Percentiles rank a stretch among this genome's conserved stretches.
Evolutionary conservation across 1,139 yeast genomes (phyloP).

Genomic region (Taphrina betulina): DNA sequence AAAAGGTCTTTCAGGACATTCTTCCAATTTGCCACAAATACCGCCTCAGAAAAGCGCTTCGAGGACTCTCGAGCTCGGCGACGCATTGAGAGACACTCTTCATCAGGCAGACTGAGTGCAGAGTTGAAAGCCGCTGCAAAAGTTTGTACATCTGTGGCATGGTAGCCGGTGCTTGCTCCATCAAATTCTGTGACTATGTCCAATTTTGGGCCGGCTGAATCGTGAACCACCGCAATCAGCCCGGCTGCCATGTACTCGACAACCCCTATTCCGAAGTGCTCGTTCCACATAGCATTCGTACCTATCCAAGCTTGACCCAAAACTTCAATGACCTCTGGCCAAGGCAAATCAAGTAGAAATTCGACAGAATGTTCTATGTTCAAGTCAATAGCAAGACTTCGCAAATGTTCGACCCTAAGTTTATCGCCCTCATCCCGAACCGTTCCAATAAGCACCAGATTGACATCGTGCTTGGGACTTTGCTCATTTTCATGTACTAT

Average conservation of each 20-base stretch:
- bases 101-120: conserved; percentile 16
- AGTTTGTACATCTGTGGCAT: conserved; percentile 32
- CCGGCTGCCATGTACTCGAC: conserved; percentile 92
- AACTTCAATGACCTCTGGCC: conserved; percentile 57
- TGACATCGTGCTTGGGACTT: conserved; percentile 40
- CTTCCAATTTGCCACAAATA: conserved; percentile 9
- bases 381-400: conserved; percentile 51
- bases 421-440: conserved; percentile 72
- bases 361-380: conserved; percentile 57
- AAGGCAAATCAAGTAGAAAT: conserved; percentile 74
- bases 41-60: conserved; percentile 20
- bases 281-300: conserved; percentile 98
- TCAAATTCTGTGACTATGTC: conserved; percentile 75
- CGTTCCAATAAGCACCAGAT: conserved; percentile 75
- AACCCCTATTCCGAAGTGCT: conserved; percentile 96
- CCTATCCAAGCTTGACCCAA: conserved; percentile 70
- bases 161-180: conserved; percentile 40
- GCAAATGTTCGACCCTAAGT: conserved; percentile 55
- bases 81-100: conserved; percentile 11
- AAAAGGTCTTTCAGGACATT: no score
- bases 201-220: conserved; percentile 87
- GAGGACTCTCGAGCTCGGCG: conserved; percentile 18
- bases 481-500: conserved; percentile 44
- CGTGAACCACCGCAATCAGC: conserved; percentile 82
- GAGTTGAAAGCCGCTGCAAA: conserved; percentile 30